Base-by-base conservation (phyloP, 441 rosid genomes). In the Viola pubescens region DNA sequence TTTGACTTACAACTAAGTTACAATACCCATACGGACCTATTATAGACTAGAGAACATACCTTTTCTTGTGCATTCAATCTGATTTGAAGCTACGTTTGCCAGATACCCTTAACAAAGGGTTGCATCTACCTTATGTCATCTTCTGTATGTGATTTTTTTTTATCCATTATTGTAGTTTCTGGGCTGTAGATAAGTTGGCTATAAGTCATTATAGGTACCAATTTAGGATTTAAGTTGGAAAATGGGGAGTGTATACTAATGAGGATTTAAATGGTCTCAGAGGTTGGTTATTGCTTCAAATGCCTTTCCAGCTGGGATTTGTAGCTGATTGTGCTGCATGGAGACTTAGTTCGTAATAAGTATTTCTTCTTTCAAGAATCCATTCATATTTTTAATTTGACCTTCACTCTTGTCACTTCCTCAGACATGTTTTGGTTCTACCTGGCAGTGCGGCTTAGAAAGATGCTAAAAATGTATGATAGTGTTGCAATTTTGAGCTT, bases 281-380 rank as follows among this genome's bases (percentile, higher is more conserved):
- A 62, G 37, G 50, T 48, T 6, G 19, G 41, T 13, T 38, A 6
- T 57, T 59, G 39, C 37, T 34, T 50, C 19, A 42, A 37, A 34
- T 65, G 48, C 13, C 50, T n/a, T 58, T 37, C 37, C 11, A 49
- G 37, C 40, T 6, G 16, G 42, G 50, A 45, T 43, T 48, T 38
- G 55, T 16, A 40, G 47, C 42, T 16, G 49, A 42, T 40, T 56
- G n/a, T 64, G 61, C 61, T 11, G 34, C 6, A 13, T 14, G 12
- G 45, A 5, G 2, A 37, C 40, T 52, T 43, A 26, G 37, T 58
- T 6, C 4, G 47, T 42, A 47, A 9, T n/a, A 41, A n/a, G 26
- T 11, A 16, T 37, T 4, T 54, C 34, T 34, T 4, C 9, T 50
- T 55, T 38, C 3, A 38, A 34, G 5, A 19, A 12, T 58, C 44